Conservation (phyloP, 2,329 filamentous ascomycete genomes). For the Chaetomiaceae sp. region DNA sequence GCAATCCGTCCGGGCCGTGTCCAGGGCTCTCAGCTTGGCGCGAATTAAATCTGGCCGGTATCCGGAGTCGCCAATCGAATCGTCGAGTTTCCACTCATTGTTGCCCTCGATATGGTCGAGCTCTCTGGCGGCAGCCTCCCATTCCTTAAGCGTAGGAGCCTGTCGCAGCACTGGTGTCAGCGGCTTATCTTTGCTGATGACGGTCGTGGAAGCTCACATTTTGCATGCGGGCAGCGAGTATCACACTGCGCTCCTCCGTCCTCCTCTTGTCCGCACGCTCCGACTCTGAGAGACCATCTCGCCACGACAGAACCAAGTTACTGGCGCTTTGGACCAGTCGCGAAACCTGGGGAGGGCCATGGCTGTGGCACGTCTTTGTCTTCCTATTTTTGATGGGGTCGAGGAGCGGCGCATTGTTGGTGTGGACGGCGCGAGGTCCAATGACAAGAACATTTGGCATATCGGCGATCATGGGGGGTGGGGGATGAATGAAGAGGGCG, state of each 20-base stretch:
- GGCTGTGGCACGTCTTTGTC: slow-evolving; percentile 5
- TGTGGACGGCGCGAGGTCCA: slow-evolving; percentile 13
- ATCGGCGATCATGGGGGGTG: background rate
- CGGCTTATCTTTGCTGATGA: background rate
- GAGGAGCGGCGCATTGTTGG: background rate
- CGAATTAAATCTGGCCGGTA: slow-evolving; percentile 69
- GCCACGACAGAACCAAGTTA: slow-evolving; percentile 43
- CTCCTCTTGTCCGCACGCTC: slow-evolving; percentile 45
- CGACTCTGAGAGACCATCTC: slow-evolving; percentile 49
- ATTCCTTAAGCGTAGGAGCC: slow-evolving; percentile 67
- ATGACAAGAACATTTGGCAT: slow-evolving; percentile 26
- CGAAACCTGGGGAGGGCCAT: slow-evolving; percentile 19
- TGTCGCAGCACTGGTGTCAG: slow-evolving; percentile 33
- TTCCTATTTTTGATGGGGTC: slow-evolving; percentile 7
- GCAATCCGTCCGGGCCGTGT: slow-evolving; percentile 65
- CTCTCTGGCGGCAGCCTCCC: slow-evolving; percentile 70
- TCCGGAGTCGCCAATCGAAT: slow-evolving; percentile 61
- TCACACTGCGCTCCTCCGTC: slow-evolving; percentile 56
- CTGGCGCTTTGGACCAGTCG: slow-evolving; percentile 34
- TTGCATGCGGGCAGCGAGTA: slow-evolving; percentile 60
- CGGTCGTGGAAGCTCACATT: slow-evolving; percentile 46
- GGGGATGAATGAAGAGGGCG: background rate
- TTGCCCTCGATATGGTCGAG: slow-evolving; percentile 78
- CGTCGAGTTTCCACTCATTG: slow-evolving; percentile 72
- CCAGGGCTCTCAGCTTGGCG: slow-evolving; percentile 65